phyloP scores from a whole-genome alignment of 2,329 filamentous ascomycete genomes.

The Diplodia scrobiculata region DNA sequence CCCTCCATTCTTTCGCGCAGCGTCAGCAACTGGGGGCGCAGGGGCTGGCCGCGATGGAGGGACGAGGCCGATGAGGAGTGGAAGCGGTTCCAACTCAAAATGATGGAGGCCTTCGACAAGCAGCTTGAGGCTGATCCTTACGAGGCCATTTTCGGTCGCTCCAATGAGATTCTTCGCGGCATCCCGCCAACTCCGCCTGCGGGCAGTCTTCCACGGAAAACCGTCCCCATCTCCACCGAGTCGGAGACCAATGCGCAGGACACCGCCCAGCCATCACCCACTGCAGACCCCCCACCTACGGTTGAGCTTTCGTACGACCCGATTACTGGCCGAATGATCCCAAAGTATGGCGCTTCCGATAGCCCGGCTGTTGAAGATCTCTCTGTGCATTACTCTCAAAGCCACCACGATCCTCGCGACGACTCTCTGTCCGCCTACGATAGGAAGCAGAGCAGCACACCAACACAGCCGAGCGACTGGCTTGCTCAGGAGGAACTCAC shows the following conservation, averaged over 20 bases:
- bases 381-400: constrained; percentile 15
- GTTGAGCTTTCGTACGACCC: constrained; percentile 41
- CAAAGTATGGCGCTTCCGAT: constrained; percentile 15
- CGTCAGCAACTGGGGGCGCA: constrained; percentile 23
- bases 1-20: constrained; percentile 1
- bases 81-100: constrained; percentile 11
- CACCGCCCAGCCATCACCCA: neutral
- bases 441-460: constrained; percentile 1
- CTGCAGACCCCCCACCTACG: neutral
- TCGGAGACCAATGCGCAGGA: neutral
- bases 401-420: constrained; percentile 19
- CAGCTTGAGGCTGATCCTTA: constrained; percentile 48
- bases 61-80: constrained; percentile 24
- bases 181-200: constrained; percentile 41
- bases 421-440: constrained; percentile 22
- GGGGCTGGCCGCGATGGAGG: constrained; percentile 26
- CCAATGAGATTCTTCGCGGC: constrained; percentile 41
- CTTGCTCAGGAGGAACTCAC: neutral
- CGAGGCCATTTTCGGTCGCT: constrained; percentile 48
- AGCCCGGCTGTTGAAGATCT: constrained; percentile 28
- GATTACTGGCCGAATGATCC: constrained; percentile 44
- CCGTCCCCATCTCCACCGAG: constrained; percentile 32
- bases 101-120: constrained; percentile 26
- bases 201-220: constrained; percentile 25
- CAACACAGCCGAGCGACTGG: neutral